phyloP scores from a whole-genome alignment of 495 filamentous ascomycete species.

The Niebla homalea region DNA sequence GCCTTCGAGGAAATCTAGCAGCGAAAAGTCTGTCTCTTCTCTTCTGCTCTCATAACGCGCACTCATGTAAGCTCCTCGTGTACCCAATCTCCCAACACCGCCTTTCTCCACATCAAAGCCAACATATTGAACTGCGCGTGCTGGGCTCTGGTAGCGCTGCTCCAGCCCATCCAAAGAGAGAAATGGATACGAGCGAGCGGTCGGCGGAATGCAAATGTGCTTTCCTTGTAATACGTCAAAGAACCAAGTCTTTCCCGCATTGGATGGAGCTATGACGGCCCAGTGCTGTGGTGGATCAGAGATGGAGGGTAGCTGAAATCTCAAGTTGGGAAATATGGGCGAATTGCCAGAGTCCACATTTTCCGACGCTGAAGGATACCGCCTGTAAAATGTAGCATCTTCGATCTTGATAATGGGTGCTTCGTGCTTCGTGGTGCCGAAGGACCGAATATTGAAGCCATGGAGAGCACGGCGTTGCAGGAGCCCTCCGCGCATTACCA shows the following conservation, averaged over 20 bases:
- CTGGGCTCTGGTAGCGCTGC: slow-evolving; percentile 39
- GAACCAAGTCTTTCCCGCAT: slow-evolving; percentile 60
- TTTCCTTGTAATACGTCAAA: slow-evolving; percentile 62
- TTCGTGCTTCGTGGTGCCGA: too few relatives aligned
- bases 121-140: slow-evolving; percentile 64
- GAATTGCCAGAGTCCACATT: slow-evolving; percentile 34
- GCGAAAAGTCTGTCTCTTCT: slow-evolving; percentile 76
- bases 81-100: slow-evolving; percentile 37
- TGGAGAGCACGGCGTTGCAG: too few relatives aligned
- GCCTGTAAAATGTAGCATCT: slow-evolving; percentile 69
- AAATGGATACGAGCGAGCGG: slow-evolving; percentile 61
- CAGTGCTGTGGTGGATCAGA: slow-evolving; percentile 41
- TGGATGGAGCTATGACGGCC: slow-evolving; percentile 62
- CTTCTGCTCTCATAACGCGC: slow-evolving; percentile 83
- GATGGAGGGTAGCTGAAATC: slow-evolving; percentile 47
- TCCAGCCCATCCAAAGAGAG: slow-evolving; percentile 44
- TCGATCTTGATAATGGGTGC: slow-evolving; percentile 59
- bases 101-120: slow-evolving; percentile 60
- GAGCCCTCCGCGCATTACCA: too few relatives aligned
- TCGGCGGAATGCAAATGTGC: slow-evolving; percentile 57
- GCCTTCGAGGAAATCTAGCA: slow-evolving; percentile 63
- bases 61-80: slow-evolving; percentile 65
- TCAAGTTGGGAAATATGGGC: slow-evolving; percentile 54
- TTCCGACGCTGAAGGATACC: slow-evolving; percentile 46
- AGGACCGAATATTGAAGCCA: too few relatives aligned